phyloP scores from a whole-genome alignment of 139 green algal genomes.

The Astrephomene gubernaculifera region DNA sequence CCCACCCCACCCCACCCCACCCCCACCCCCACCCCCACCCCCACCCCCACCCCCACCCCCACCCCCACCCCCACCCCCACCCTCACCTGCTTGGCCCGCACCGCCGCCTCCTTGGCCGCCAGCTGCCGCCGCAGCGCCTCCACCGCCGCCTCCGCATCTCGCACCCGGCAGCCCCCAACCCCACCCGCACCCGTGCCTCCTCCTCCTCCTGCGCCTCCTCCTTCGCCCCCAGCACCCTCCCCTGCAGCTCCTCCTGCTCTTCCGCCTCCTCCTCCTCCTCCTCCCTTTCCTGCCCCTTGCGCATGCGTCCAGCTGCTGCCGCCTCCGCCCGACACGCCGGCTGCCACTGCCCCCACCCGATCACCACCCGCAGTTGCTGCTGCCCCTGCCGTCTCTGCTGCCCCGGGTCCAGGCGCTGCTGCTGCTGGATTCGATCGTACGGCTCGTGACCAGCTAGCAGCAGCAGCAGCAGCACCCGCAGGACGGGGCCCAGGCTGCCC shows the following conservation, averaged over 20 bases:
- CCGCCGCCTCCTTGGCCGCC: conserved; percentile 30
- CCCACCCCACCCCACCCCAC: background rate
- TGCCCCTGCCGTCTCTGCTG: background rate
- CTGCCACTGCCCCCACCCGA: background rate
- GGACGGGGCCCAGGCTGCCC: too few species aligned
- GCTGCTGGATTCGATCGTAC: too few species aligned
- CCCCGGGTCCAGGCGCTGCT: background rate
- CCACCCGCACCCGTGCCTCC: background rate
- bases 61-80: background rate
- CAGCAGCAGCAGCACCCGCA: too few species aligned
- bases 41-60: background rate
- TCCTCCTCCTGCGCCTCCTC: too few species aligned
- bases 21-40: background rate
- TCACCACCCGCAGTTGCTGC: background rate
- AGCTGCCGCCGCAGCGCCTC: conserved; percentile 3
- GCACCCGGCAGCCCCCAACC: background rate
- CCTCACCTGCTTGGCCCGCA: conserved; percentile 11
- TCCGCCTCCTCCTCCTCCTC: too few species aligned
- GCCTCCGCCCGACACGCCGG: background rate
- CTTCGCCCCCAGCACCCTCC: background rate
- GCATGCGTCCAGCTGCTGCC: too few species aligned
- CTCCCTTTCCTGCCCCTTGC: too few species aligned
- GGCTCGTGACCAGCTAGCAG: too few species aligned
- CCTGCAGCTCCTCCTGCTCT: background rate
- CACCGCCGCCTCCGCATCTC: background rate